Conservation (phyloP, 2,329 filamentous ascomycete genomes). For the Ilyonectria mors-panacis region DNA sequence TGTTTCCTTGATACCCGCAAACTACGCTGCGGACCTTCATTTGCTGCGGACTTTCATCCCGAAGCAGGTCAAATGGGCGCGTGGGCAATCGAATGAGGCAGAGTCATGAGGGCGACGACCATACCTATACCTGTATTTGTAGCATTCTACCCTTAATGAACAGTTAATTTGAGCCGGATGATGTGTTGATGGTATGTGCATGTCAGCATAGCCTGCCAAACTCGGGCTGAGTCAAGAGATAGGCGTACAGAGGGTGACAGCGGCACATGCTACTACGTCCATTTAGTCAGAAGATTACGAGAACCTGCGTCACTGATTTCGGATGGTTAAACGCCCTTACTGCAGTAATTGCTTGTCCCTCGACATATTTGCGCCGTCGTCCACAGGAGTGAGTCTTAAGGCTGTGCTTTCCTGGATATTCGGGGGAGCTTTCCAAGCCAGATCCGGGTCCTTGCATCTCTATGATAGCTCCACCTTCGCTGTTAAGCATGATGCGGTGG, state of each 20-base stretch:
- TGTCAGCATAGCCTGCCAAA: too few species aligned
- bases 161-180: too few species aligned
- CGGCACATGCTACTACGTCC: not conserved
- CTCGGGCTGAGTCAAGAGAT: not conserved
- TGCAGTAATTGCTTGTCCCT: slow-evolving; percentile 50
- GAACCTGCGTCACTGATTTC: not conserved
- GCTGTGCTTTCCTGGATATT: slow-evolving; percentile 62
- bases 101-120: too few species aligned
- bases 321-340: not conserved
- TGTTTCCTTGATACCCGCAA: slow-evolving; percentile 22
- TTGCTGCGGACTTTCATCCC: not conserved
- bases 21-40: not conserved
- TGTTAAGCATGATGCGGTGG: slow-evolving; percentile 59
- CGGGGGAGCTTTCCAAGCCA: slow-evolving; percentile 57
- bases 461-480: slow-evolving; percentile 61
- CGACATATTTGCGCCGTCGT: slow-evolving; percentile 51
- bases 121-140: too few species aligned
- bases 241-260: not conserved
- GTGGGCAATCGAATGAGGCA: too few species aligned
- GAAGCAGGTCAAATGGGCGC: not conserved
- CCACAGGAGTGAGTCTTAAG: slow-evolving; percentile 47
- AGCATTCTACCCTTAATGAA: too few species aligned
- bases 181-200: too few species aligned
- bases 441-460: slow-evolving; percentile 52
- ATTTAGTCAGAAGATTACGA: not conserved